Percentiles rank a stretch among this genome's conserved stretches.
phyloP scores from a whole-genome alignment of 257 asterid genomes.

The Verbascum thapsus region DNA sequence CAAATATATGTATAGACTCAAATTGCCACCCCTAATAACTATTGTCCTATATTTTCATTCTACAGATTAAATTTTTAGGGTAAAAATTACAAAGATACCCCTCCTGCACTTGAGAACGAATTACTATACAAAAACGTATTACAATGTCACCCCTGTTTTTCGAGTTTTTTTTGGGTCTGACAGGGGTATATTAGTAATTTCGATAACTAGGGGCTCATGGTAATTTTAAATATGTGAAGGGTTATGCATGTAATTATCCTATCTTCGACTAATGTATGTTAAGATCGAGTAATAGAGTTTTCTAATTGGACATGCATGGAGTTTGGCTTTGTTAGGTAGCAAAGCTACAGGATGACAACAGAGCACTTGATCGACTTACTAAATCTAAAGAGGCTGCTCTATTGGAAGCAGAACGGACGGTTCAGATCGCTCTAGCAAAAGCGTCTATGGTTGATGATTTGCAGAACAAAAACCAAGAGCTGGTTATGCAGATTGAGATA shows the following conservation, averaged over 20 bases:
- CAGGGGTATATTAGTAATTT: too few relatives aligned
- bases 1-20: too few relatives aligned
- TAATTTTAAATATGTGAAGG: too few relatives aligned
- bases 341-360: constrained; percentile 89
- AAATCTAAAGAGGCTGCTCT: constrained; percentile 96
- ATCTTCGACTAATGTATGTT: constrained; percentile 10
- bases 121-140: too few relatives aligned
- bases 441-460: constrained; percentile 90
- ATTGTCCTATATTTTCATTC: too few relatives aligned
- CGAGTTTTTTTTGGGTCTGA: too few relatives aligned
- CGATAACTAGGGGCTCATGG: too few relatives aligned
- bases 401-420: constrained; percentile 79
- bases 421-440: constrained; percentile 86
- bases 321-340: constrained; percentile 53
- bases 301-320: constrained; percentile 20
- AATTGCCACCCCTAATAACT: too few relatives aligned
- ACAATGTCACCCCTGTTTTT: too few relatives aligned
- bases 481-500: constrained; percentile 83
- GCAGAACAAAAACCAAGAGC: constrained; percentile 85
- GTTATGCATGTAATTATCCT: too few relatives aligned
- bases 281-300: constrained; percentile 4
- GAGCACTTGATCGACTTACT: constrained; percentile 86
- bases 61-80: not conserved
- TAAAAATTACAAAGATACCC: too few relatives aligned
- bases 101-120: too few relatives aligned